A percentile compares a stretch with the other conserved stretches of the same genome.
phyloP scores from a whole-genome alignment of 148 eudicot species.

The Mesembryanthemum crystallinum region DNA sequence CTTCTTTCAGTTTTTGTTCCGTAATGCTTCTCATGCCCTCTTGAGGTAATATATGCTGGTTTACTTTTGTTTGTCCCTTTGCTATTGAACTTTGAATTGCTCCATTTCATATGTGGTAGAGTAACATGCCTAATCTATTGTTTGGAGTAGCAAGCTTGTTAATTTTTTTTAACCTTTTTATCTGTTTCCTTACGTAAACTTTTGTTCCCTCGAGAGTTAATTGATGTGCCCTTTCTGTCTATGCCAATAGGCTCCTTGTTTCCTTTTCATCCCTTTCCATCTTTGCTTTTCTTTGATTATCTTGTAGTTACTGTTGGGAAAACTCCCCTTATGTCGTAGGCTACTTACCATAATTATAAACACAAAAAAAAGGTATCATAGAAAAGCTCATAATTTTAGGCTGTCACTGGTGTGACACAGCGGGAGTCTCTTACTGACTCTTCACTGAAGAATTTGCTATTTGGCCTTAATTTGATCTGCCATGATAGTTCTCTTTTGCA shows the following conservation, averaged over 20 bases:
- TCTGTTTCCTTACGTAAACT: not conserved
- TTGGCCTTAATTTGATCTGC: not conserved
- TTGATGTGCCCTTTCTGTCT: not conserved
- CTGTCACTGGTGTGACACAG: not conserved
- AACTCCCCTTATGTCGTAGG: not conserved
- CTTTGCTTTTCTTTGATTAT: not conserved
- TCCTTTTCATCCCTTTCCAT: not conserved
- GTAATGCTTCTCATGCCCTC: not conserved
- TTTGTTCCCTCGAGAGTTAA: not conserved
- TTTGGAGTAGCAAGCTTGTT: conserved; percentile 1
- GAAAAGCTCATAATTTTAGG: not conserved
- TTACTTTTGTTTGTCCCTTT: not conserved
- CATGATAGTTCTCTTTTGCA: not conserved
- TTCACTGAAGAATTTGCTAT: not conserved
- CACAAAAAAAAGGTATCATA: not conserved
- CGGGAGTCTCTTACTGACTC: not conserved
- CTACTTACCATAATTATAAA: not conserved
- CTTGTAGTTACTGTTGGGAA: not conserved
- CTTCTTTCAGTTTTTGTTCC: not conserved
- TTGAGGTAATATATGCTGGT: not conserved
- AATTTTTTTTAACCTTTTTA: not conserved
- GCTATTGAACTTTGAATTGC: not conserved
- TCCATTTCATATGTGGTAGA: not conserved
- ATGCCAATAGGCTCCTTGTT: not conserved
- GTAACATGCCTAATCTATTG: not conserved